A percentile compares a stretch with the other conserved stretches of the same genome.
Conservation (phyloP, 202 grass and related monocot genomes). For the Carex arenaria region DNA sequence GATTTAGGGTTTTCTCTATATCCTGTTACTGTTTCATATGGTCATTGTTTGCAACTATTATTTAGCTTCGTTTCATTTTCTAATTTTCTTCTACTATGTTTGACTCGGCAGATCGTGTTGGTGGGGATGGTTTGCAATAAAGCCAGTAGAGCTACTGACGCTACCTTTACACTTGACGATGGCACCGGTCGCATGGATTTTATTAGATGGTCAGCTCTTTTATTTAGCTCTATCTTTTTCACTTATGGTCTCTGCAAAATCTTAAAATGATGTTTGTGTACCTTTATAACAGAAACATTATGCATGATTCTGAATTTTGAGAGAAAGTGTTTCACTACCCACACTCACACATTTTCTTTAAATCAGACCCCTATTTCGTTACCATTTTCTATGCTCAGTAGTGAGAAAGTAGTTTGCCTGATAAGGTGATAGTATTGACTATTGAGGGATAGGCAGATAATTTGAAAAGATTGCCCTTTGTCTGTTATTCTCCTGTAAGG, state of each 20-base stretch:
- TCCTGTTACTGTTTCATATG: background rate
- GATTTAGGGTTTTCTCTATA: background rate
- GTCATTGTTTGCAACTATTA: background rate
- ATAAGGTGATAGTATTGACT: background rate
- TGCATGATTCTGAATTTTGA: background rate
- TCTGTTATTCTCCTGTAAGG: background rate
- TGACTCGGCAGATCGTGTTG: slow-evolving; percentile 44
- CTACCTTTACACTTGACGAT: slow-evolving; percentile 72
- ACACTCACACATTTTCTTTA: background rate
- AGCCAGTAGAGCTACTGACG: slow-evolving; percentile 49
- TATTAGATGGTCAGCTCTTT: slow-evolving; percentile 54
- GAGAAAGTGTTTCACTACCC: background rate
- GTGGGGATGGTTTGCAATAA: slow-evolving; percentile 62
- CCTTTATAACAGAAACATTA: slow-evolving; percentile 4
- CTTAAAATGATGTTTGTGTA: background rate
- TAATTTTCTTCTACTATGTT: background rate
- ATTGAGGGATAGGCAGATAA: background rate
- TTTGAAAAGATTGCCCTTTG: background rate
- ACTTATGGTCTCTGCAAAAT: background rate
- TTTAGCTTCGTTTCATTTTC: background rate
- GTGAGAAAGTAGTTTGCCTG: background rate
- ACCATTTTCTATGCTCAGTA: background rate
- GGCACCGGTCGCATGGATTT: slow-evolving; percentile 79
- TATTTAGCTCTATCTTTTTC: background rate
- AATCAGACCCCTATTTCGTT: background rate